These are phyloP conservation scores for Eucalyptus sideroxylon DNA, from an alignment of 345 rosid genomes.

Conservation along the genomic window DNA sequence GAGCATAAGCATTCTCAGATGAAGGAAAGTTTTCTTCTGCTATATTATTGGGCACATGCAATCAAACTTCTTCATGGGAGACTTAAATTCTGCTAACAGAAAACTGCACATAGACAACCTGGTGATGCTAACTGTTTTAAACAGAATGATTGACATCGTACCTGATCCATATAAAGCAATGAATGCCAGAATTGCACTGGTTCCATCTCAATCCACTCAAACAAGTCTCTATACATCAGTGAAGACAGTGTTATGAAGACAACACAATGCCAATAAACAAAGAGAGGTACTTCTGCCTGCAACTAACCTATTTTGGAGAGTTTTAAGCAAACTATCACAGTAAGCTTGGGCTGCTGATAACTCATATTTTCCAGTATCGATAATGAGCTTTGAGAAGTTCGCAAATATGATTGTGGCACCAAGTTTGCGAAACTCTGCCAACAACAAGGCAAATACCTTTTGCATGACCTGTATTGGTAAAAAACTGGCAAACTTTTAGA, in stretches of 20 bases:
- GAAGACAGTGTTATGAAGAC: background rate
- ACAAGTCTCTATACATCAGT: constrained; percentile 48
- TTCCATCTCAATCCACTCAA: constrained; percentile 87
- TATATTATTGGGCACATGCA: background rate
- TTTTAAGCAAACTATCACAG: constrained; percentile 78
- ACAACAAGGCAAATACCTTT: constrained; percentile 86
- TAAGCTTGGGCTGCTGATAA: constrained; percentile 71
- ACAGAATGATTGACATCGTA: background rate
- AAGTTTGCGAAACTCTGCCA: constrained; percentile 89
- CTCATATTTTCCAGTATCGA: constrained; percentile 77
- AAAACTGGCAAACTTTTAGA: background rate
- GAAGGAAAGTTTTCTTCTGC: background rate
- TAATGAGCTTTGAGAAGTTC: constrained; percentile 73
- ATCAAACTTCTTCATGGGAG: background rate
- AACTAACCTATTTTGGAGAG: constrained; percentile 63
- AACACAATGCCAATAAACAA: background rate
- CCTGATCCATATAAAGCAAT: constrained; percentile 97
- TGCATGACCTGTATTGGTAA: constrained; percentile 61
- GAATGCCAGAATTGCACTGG: constrained; percentile 80
- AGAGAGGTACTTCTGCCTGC: background rate
- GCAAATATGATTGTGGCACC: constrained; percentile 91
- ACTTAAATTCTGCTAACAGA: background rate
- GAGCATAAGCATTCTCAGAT: background rate
- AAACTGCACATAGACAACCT: background rate
- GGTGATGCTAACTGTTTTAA: background rate